Evolutionary conservation across 2,329 filamentous ascomycete genomes (phyloP).

Genomic region (Neobulgaria alba): DNA sequence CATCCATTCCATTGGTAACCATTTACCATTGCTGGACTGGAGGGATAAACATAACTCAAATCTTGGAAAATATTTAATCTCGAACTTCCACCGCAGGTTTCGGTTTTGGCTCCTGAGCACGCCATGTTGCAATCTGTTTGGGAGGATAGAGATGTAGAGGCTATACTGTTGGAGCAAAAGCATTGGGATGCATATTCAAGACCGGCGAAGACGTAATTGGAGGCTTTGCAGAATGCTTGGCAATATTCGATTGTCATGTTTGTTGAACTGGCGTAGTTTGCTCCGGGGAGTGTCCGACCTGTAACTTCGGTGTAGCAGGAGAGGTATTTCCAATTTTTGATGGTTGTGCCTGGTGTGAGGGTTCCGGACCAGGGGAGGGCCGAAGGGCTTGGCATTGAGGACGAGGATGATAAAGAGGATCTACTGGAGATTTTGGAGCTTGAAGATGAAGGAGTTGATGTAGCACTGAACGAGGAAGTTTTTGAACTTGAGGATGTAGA

Average conservation of each 20-base stretch:
- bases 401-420: constrained; percentile 26
- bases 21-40: constrained; percentile 9
- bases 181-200: constrained; percentile 16
- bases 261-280: constrained; percentile 6
- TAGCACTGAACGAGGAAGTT: background rate
- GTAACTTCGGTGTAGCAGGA: constrained; percentile 25
- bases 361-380: constrained; percentile 12
- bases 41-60: constrained; percentile 9
- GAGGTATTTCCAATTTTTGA: constrained; percentile 19
- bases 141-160: constrained; percentile 1
- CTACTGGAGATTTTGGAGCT: background rate
- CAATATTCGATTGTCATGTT: constrained; percentile 17
- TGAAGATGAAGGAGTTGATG: background rate
- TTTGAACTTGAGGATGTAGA: background rate
- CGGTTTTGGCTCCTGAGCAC: constrained; percentile 13
- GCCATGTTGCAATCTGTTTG: constrained; percentile 13
- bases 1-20: constrained; percentile 23
- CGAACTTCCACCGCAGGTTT: constrained; percentile 17
- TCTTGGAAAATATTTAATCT: constrained; percentile 11
- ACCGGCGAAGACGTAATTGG: constrained; percentile 15
- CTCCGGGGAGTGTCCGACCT: constrained; percentile 17
- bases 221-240: constrained; percentile 9
- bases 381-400: constrained; percentile 40
- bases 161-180: constrained; percentile 15
- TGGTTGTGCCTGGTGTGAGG: constrained; percentile 18